Conservation (phyloP, 129 eudicot genomes). For the Artemisia tridentata region DNA sequence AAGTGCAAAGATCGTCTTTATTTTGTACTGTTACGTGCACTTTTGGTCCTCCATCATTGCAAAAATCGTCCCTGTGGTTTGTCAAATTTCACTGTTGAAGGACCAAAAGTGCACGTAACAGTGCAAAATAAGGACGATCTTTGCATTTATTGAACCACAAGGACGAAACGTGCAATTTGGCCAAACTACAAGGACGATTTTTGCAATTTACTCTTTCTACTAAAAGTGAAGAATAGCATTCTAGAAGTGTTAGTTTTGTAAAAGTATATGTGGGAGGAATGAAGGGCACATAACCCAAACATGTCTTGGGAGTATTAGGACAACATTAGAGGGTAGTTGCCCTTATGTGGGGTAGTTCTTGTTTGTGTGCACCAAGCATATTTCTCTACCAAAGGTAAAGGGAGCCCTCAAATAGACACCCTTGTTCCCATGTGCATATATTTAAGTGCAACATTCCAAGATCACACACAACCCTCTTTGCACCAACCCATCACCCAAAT, state of each 20-base stretch:
- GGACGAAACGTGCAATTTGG: too few species aligned
- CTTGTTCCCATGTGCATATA: constrained; percentile 67
- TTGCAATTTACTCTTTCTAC: too few species aligned
- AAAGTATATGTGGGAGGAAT: constrained; percentile 18
- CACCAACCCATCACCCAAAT: background rate
- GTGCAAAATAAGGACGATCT: too few species aligned
- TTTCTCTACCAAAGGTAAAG: constrained; percentile 55
- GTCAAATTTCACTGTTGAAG: too few species aligned
- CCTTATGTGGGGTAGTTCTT: constrained; percentile 58
- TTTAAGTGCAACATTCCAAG: constrained; percentile 67
- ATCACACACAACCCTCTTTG: constrained; percentile 33
- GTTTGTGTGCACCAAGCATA: constrained; percentile 53
- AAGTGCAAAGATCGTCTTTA: too few species aligned
- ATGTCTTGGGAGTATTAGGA: constrained; percentile 71
- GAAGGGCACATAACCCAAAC: constrained; percentile 54
- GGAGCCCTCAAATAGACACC: constrained; percentile 43
- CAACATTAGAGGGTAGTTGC: constrained; percentile 51
- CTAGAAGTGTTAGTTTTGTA: background rate
- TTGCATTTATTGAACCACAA: too few species aligned
- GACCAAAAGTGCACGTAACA: too few species aligned
- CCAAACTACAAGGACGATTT: too few species aligned
- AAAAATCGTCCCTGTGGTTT: too few species aligned
- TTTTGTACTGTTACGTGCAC: too few species aligned
- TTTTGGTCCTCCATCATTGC: too few species aligned
- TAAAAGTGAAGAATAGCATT: background rate